phyloP scores from a whole-genome alignment of 2,329 filamentous ascomycete genomes.

The Aureobasidium subglaciale region DNA sequence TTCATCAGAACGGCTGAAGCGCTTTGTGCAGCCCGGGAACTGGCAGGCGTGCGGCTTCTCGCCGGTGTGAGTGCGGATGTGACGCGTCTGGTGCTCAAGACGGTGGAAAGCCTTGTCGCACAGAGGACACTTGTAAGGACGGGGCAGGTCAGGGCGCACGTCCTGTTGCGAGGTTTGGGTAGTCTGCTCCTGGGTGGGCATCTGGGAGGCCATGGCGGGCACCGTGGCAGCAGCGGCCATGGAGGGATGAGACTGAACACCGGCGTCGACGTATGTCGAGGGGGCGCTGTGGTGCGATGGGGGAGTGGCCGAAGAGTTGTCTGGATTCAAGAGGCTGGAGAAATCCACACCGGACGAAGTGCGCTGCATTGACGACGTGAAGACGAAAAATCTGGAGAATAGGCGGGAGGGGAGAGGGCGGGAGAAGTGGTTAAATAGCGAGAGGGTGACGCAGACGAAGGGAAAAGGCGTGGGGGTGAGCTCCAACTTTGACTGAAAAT shows the following conservation, averaged over 20 bases:
- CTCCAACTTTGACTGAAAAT: conserved; percentile 15
- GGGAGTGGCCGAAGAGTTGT: conserved; percentile 30
- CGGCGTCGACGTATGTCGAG: conserved; percentile 19
- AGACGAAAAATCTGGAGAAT: conserved; percentile 12
- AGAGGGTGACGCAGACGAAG: conserved; percentile 12
- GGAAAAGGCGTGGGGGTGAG: conserved; percentile 14
- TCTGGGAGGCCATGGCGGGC: conserved; percentile 45
- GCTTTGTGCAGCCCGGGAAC: conserved; percentile 92
- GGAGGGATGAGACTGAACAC: conserved; percentile 15
- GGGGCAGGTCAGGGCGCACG: conserved; percentile 74
- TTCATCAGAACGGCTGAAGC: conserved; percentile 94
- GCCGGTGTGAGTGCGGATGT: conserved; percentile 95
- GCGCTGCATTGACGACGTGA: conserved; percentile 53
- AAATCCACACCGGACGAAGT: conserved; percentile 67
- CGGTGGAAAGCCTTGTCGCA: conserved; percentile 99
- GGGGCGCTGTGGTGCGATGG: conserved; percentile 38
- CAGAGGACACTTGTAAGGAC: conserved; percentile 96
- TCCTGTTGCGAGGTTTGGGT: conserved; percentile 48
- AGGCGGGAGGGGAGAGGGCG: conserved; percentile 14
- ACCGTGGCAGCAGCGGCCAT: conserved; percentile 41
- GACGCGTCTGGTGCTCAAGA: conserved; percentile 83
- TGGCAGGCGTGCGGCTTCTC: conserved; percentile 97
- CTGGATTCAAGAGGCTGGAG: conserved; percentile 66
- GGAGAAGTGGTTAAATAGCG: conserved; percentile 16
- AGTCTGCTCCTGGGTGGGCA: conserved; percentile 57